phyloP scores from a whole-genome alignment of 1,284 basidiomycete genomes.

The Pyrrhoderma noxium region DNA sequence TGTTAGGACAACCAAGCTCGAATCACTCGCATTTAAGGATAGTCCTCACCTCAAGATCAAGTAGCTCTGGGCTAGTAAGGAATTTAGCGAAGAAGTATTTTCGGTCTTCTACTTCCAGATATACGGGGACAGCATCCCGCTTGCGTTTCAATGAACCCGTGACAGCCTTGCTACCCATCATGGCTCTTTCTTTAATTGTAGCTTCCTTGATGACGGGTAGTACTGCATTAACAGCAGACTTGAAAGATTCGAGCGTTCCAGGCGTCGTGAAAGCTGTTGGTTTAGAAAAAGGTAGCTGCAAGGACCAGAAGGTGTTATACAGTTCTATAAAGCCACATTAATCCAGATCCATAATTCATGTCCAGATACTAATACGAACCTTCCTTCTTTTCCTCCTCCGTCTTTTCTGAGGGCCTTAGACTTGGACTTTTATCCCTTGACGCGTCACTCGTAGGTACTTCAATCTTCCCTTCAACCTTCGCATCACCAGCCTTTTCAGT shows the following conservation, averaged over 20 bases:
- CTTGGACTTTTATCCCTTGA: conserved; percentile 11
- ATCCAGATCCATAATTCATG: conserved; percentile 3
- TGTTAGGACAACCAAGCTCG: conserved; percentile 2
- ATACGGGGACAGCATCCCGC: conserved; percentile 41
- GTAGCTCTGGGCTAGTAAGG: conserved; percentile 76
- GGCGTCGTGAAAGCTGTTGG: conserved; percentile 55
- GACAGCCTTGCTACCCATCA: conserved; percentile 63
- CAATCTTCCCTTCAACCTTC: conserved; percentile 25
- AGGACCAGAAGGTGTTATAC: conserved; percentile 79
- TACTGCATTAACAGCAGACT: conserved; percentile 59
- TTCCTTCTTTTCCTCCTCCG: conserved; percentile 46
- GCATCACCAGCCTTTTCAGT: conserved; percentile 37
- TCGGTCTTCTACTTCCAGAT: conserved; percentile 35
- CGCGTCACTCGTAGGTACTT: conserved; percentile 18
- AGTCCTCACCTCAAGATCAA: conserved; percentile 71
- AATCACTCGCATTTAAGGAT: not conserved
- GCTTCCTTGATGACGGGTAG: conserved; percentile 76
- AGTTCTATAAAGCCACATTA: conserved; percentile 43
- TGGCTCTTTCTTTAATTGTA: conserved; percentile 72
- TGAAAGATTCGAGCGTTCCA: conserved; percentile 52
- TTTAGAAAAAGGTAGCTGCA: conserved; percentile 72
- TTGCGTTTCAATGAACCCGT: conserved; percentile 50
- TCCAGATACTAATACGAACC: conserved; percentile 34
- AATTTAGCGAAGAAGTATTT: conserved; percentile 90
- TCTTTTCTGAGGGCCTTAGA: conserved; percentile 21